These are phyloP conservation scores for Kwoniella newhampshirensis DNA, from an alignment of 768 basidiomycete species.

Conservation along the genomic window DNA sequence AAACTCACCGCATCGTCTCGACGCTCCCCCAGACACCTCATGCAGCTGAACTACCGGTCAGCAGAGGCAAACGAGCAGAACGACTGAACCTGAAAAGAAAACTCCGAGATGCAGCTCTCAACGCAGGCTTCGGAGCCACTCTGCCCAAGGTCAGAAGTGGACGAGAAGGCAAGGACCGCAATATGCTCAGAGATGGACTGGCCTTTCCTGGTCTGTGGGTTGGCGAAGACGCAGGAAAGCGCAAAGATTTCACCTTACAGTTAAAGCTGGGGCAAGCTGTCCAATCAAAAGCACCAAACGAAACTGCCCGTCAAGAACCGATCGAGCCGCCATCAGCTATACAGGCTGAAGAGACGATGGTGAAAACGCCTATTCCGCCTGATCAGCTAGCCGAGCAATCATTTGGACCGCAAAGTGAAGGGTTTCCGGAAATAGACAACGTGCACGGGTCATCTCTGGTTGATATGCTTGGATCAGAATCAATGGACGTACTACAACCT, in stretches of 20 bases:
- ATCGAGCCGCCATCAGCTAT: neutral
- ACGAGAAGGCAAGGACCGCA: slow-evolving; percentile 25
- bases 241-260: slow-evolving; percentile 40
- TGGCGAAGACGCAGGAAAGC: slow-evolving; percentile 33
- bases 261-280: slow-evolving; percentile 15
- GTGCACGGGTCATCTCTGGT: slow-evolving; percentile 1
- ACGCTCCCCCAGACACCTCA: neutral
- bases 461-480: slow-evolving; percentile 7
- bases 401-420: neutral
- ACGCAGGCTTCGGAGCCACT: slow-evolving; percentile 32
- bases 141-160: slow-evolving; percentile 21
- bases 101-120: slow-evolving; percentile 21
- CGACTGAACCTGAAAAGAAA: neutral
- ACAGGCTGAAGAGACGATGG: neutral
- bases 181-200: slow-evolving; percentile 36
- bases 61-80: neutral
- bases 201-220: slow-evolving; percentile 46
- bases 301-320: too few species aligned
- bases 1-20: slow-evolving; percentile 30
- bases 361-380: neutral
- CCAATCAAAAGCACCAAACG: neutral
- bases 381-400: neutral
- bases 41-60: neutral
- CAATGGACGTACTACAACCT: slow-evolving; percentile 16
- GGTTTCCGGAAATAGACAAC: neutral